phyloP scores from a whole-genome alignment of 169 alveolate species.

The Plasmodium malariae region DNA sequence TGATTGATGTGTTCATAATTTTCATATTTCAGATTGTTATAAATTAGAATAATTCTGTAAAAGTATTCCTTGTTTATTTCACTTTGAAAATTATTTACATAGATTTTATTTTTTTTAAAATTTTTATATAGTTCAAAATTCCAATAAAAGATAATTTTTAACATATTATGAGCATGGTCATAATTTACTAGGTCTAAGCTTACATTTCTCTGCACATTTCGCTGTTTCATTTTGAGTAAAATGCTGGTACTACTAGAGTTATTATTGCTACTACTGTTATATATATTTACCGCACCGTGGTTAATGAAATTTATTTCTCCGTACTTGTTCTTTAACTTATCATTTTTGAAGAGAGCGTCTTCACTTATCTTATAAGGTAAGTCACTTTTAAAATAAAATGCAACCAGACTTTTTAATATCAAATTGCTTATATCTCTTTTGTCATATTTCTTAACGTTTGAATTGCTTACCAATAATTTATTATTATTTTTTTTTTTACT shows the following conservation, averaged over 20 bases:
- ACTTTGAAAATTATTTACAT: slow-evolving; percentile 20
- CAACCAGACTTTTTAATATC: slow-evolving; percentile 56
- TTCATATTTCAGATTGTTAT: slow-evolving; percentile 35
- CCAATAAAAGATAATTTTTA: slow-evolving; percentile 73
- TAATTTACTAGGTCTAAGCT: slow-evolving; percentile 1
- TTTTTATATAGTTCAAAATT: slow-evolving; percentile 69
- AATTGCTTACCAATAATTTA: slow-evolving; percentile 39
- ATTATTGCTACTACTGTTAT: not conserved
- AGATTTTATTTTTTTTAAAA: slow-evolving; percentile 65
- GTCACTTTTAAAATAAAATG: slow-evolving; percentile 33
- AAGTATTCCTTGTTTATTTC: slow-evolving; percentile 70
- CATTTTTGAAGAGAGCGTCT: slow-evolving; percentile 12
- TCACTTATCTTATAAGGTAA: slow-evolving; percentile 26
- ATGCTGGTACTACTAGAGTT: not conserved
- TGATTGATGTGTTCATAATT: not conserved
- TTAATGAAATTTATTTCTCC: not conserved
- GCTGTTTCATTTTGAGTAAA: not conserved
- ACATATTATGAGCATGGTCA: slow-evolving; percentile 49
- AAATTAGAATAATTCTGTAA: slow-evolving; percentile 45
- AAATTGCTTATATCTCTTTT: slow-evolving; percentile 35
- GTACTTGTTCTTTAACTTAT: not conserved
- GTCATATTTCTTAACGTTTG: slow-evolving; percentile 38
- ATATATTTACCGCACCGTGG: not conserved
- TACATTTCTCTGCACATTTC: slow-evolving; percentile 4
- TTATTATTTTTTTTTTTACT: slow-evolving; percentile 73